These are phyloP conservation scores for Geotrichum reessii DNA, from an alignment of 1,139 yeast genomes.

Conservation along the genomic window DNA sequence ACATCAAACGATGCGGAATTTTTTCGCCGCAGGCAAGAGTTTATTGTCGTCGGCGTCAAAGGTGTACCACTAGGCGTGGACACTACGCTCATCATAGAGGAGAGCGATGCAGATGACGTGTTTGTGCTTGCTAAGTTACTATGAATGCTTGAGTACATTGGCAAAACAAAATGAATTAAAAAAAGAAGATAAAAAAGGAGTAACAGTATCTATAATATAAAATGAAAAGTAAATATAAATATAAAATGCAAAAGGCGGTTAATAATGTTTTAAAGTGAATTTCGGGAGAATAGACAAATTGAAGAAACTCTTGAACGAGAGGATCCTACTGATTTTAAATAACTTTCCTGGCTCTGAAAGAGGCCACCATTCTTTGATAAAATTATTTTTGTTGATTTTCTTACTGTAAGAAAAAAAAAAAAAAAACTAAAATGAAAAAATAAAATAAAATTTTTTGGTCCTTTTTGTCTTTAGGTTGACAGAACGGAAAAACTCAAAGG, in stretches of 20 bases:
- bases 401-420: neutral
- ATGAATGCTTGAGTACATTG: neutral
- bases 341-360: neutral
- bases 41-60: neutral
- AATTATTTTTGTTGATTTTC: neutral
- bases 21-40: neutral
- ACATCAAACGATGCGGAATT: conserved; percentile 49
- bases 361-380: neutral
- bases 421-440: too few species aligned
- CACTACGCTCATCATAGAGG: neutral
- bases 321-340: neutral
- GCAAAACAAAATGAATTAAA: neutral
- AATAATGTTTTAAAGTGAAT: neutral
- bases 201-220: neutral
- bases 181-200: neutral
- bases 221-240: neutral
- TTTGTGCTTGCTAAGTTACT: neutral
- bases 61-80: neutral
- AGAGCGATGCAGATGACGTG: neutral
- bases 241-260: conserved; percentile 1
- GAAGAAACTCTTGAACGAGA: neutral
- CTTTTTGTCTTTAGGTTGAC: neutral
- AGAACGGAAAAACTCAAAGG: neutral
- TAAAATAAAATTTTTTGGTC: neutral
- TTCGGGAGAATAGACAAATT: neutral